Evolutionary conservation across 2,329 filamentous ascomycete genomes (phyloP).

Genomic region (Chrysoporthe puriensis): DNA sequence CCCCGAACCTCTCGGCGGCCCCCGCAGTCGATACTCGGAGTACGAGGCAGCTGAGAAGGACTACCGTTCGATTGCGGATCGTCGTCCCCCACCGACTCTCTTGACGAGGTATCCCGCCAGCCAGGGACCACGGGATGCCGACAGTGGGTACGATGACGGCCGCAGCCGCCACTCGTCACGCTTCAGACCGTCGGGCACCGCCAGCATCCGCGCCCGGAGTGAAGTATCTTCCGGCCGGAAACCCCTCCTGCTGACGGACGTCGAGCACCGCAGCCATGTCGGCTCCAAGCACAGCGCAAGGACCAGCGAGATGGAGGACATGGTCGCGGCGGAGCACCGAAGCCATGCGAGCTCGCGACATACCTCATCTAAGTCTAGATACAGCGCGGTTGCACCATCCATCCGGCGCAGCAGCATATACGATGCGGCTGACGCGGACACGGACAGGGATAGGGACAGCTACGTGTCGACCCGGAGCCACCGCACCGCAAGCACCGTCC

Average conservation of each 20-base stretch:
- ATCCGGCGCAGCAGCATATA: slow-evolving; percentile 35
- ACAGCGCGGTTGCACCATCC: slow-evolving; percentile 20
- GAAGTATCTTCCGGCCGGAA: slow-evolving; percentile 41
- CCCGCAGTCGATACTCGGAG: slow-evolving; percentile 43
- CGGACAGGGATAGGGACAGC: slow-evolving; percentile 43
- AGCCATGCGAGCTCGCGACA: slow-evolving; percentile 32
- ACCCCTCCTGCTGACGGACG: slow-evolving; percentile 46
- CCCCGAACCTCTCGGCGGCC: slow-evolving; percentile 43
- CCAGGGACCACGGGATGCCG: slow-evolving; percentile 39
- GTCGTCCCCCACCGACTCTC: slow-evolving; percentile 39
- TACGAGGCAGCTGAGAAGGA: slow-evolving; percentile 44
- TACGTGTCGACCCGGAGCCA: slow-evolving; percentile 50
- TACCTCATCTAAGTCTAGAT: slow-evolving; percentile 16
- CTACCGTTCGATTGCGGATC: slow-evolving; percentile 36
- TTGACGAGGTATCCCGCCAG: slow-evolving; percentile 38
- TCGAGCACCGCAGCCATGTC: slow-evolving; percentile 46
- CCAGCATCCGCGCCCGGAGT: slow-evolving; percentile 46
- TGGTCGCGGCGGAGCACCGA: slow-evolving; percentile 18
- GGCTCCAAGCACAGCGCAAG: slow-evolving; percentile 37
- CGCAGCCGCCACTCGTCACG: slow-evolving; percentile 47
- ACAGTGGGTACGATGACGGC: slow-evolving; percentile 45
- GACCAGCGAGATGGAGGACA: slow-evolving; percentile 31
- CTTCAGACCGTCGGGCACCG: slow-evolving; percentile 37
- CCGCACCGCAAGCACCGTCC: slow-evolving; percentile 42
- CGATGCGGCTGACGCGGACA: slow-evolving; percentile 36